Base-by-base conservation (phyloP, 139 green algal genomes). In the Chlorella sp. region DNA sequence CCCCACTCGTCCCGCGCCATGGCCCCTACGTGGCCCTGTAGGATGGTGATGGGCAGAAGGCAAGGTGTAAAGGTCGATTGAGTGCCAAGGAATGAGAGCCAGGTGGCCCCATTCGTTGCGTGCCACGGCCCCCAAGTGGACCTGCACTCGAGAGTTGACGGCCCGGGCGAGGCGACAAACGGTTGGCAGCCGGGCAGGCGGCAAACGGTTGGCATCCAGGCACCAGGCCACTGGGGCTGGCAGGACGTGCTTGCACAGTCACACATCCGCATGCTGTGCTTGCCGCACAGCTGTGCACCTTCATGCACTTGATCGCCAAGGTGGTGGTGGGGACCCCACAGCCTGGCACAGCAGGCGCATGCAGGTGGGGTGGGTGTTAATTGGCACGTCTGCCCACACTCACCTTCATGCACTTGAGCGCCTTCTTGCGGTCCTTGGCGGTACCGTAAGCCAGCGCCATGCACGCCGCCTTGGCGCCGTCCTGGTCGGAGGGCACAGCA, bases 1-100 rank as follows among this genome's bases (percentile, higher is more conserved):
- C 90, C 95, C 93, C 93, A 98, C 88, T 98, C 94, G 69, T 98
- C 95, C 36, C 82, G 60, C 1, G 91, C 92, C 84, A 94, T 94
- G 69, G 92, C 85, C 24, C 70, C 77, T 54, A 96, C 94, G 68
- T 94, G 92, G 38, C 93, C 92, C 60, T 90, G 85, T 28, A 85
- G 65, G 44, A 26, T 1, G 58, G 13, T 65, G 58, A 44, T 14
- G 26, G 65, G 30, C n/a, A 28, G 65, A n/a, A 73, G 8, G 9
- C n/a, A 19, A 41, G 64, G 17, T 41, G 65, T 24, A 34, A 26
- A 73, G n/a, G n/a, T n/a, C n/a, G n/a, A n/a, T n/a, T n/a, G n/a
- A n/a, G n/a, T n/a, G n/a, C n/a, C n/a, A n/a, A n/a, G n/a, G n/a
- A n/a, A 92, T 89, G 43, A 98, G 88, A 26, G 94, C 90, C 7